phyloP scores from a whole-genome alignment of 1,139 yeast species.

The Geotrichum europaeum region DNA sequence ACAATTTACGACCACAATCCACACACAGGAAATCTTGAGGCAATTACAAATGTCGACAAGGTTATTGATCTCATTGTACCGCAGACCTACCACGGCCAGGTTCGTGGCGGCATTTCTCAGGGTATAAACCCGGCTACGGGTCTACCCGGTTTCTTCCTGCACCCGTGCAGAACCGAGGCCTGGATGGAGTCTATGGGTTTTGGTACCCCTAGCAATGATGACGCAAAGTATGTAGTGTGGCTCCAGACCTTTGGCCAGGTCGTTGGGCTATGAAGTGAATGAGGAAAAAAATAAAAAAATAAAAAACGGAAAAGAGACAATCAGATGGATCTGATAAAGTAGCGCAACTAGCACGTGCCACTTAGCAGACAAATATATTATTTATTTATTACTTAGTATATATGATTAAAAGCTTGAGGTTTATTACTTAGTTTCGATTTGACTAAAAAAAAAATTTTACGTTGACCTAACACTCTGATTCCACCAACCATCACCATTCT shows the following conservation, averaged over 20 bases:
- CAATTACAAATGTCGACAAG: conserved; percentile 21
- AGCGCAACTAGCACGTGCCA: not conserved
- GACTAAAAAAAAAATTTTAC: not conserved
- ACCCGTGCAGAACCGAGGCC: conserved; percentile 37
- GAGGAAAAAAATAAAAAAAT: not conserved
- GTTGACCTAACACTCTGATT: not conserved
- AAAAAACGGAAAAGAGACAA: not conserved
- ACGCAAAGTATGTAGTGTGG: conserved; percentile 21
- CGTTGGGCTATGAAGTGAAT: conserved; percentile 16
- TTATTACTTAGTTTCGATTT: not conserved
- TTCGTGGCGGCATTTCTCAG: conserved; percentile 24
- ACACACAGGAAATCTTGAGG: not conserved
- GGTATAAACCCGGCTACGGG: conserved; percentile 34
- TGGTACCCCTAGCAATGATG: not conserved
- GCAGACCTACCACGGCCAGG: conserved; percentile 1
- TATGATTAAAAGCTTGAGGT: not conserved
- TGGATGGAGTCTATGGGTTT: conserved; percentile 18
- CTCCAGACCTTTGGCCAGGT: conserved; percentile 27
- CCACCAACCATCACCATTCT: conserved; percentile 4
- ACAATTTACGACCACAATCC: conserved; percentile 19
- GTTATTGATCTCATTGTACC: conserved; percentile 20
- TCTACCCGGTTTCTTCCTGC: conserved; percentile 33
- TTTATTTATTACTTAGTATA: no score
- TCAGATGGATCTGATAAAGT: not conserved
- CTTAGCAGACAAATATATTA: no score